A percentile compares a stretch with the other conserved stretches of the same genome.
Conservation (phyloP, 306 rosid species). For the Castanea mollissima region DNA sequence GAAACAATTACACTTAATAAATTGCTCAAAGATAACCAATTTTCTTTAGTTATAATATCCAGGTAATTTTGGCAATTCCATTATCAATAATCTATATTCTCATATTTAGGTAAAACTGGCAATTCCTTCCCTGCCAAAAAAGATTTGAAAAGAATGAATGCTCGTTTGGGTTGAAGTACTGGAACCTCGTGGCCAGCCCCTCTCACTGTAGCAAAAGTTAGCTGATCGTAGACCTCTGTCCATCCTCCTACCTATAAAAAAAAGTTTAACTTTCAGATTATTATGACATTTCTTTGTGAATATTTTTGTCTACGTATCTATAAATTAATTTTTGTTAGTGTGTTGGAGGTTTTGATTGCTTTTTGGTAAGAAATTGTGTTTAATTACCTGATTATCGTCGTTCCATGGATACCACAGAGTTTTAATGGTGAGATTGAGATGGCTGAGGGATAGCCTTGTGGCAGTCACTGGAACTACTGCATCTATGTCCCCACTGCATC, state of each 20-base stretch:
- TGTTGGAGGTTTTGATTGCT: not conserved
- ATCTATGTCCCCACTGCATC: constrained; percentile 84
- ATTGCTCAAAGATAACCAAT: not conserved
- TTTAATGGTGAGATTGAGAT: constrained; percentile 64
- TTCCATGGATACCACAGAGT: constrained; percentile 89
- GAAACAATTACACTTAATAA: not conserved
- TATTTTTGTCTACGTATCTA: not conserved
- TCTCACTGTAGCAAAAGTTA: constrained; percentile 79
- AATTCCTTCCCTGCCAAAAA: constrained; percentile 64
- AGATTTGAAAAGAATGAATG: constrained; percentile 57
- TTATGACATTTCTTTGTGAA: not conserved
- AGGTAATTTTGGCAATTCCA: not conserved
- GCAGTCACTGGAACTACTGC: constrained; percentile 90
- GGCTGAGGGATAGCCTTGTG: constrained; percentile 65
- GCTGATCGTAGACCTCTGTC: constrained; percentile 78
- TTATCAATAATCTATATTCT: too few relatives aligned
- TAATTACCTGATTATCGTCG: constrained; percentile 52
- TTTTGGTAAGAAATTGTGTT: not conserved
- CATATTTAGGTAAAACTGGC: constrained; percentile 38
- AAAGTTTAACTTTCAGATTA: not conserved
- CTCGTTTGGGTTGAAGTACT: constrained; percentile 64
- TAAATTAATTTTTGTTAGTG: too few relatives aligned
- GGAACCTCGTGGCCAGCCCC: constrained; percentile 95
- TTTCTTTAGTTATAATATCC: not conserved
- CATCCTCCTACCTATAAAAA: constrained; percentile 69